Base-by-base conservation (phyloP, 129 eudicot genomes). In the Saussurea involucrata region DNA sequence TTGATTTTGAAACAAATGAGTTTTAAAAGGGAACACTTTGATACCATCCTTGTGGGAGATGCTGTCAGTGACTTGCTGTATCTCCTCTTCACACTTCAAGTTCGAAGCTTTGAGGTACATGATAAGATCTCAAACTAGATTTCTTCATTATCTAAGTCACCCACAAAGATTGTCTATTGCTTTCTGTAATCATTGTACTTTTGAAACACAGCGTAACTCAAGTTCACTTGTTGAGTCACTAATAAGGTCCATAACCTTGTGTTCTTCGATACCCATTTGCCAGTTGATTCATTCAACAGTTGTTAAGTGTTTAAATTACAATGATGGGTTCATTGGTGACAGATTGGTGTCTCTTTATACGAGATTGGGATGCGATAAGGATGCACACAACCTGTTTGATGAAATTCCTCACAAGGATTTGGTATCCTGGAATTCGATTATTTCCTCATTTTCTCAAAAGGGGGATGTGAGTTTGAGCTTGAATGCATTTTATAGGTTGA, bases 381-480 rank as follows among this genome's bases (percentile, higher is more conserved):
- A 75, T 76, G 90, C 90, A 72, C 81, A 32, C 28, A 55, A 81
- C 9, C 73, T 88, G 88, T 88, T 88, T 34, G 93, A 86, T 33
- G 88, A 86, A 78, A 72, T 88, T 33, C 83, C 93, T 42, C 40
- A 78, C 15, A 88, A 42, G 73, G 90, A 86, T 70, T 72, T 83
- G 77, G 85, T 80, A 66, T 88, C 92, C 29, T 85, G 89, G 85
- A 88, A 88, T 36, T 79, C 87, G 1, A 13, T 75, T 53, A 83
- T 88, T 73, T 72, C 87, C 0, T 57, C 29, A 24, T 80, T 80
- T 37, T 86, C 83, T 29, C 67, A 53, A 64, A 81, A 66, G 1
- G 90, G 88, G 61, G 69, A 63, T 18, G 63, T 86, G 44, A 64
- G 33, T 7, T 58, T 28, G 61, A 83, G 88, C 75, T 81, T 88